Evolutionary conservation across 495 filamentous ascomycete species (phyloP).

Genomic region (Penicillium alfredii): DNA sequence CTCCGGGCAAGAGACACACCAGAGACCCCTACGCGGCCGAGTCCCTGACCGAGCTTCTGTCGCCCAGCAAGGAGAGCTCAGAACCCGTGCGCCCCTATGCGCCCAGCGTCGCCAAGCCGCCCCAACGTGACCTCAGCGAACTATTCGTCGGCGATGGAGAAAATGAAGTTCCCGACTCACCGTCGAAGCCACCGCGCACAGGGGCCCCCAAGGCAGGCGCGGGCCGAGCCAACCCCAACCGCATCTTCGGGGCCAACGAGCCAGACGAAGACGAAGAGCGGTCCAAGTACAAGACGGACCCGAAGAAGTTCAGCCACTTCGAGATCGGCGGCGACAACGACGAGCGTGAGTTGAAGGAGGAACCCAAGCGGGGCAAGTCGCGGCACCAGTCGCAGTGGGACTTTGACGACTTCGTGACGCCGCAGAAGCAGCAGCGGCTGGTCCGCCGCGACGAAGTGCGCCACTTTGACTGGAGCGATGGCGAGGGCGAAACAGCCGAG

Average conservation of each 20-base stretch:
- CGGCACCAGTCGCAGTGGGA: constrained; percentile 71
- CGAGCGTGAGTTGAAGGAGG: constrained; percentile 31
- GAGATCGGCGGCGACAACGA: constrained; percentile 64
- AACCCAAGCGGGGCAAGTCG: constrained; percentile 39
- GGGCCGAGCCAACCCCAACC: constrained; percentile 57
- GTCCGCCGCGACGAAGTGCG: constrained; percentile 49
- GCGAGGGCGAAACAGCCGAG: constrained; percentile 54
- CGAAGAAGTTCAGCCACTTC: constrained; percentile 81
- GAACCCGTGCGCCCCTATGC: constrained; percentile 33
- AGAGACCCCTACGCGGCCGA: constrained; percentile 20
- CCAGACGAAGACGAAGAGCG: constrained; percentile 36
- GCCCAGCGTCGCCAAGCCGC: constrained; percentile 51
- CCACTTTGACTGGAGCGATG: constrained; percentile 68
- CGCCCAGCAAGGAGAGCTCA: constrained; percentile 17
- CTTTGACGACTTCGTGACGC: constrained; percentile 80
- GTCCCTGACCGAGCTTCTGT: constrained; percentile 22
- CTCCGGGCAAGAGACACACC: constrained; percentile 17
- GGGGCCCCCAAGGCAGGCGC: constrained; percentile 50
- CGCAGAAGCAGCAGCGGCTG: constrained; percentile 60
- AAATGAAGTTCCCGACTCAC: constrained; percentile 39
- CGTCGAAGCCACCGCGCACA: constrained; percentile 40
- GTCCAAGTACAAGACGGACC: constrained; percentile 50
- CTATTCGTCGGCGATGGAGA: constrained; percentile 52
- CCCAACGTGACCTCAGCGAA: constrained; percentile 56
- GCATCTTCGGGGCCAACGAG: constrained; percentile 52